Evolutionary conservation across 495 filamentous ascomycete species (phyloP).

Genomic region (Xylaria acuta): DNA sequence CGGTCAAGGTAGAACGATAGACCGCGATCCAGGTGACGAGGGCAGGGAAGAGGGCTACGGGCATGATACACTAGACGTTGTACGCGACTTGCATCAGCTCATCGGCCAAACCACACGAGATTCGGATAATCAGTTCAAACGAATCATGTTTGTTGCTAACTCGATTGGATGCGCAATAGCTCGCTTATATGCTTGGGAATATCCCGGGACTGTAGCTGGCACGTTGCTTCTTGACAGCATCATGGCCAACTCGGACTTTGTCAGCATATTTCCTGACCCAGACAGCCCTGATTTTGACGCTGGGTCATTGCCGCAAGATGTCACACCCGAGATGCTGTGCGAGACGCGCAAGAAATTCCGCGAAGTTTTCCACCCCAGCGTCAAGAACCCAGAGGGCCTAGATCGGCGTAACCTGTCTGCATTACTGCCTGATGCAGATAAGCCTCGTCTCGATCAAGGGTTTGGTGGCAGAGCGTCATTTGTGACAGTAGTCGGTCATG

Average conservation of each 20-base stretch:
- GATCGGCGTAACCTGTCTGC: constrained; percentile 55
- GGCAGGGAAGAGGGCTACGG: constrained; percentile 51
- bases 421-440: constrained; percentile 59
- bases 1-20: constrained; percentile 63
- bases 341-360: constrained; percentile 49
- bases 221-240: constrained; percentile 67
- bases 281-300: constrained; percentile 56
- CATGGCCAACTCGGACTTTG: constrained; percentile 66
- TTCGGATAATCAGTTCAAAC: constrained; percentile 15
- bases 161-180: constrained; percentile 66
- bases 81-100: constrained; percentile 60
- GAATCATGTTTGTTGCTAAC: constrained; percentile 60
- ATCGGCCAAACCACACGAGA: constrained; percentile 46
- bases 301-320: constrained; percentile 46
- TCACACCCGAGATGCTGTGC: constrained; percentile 54
- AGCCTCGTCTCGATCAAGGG: constrained; percentile 53
- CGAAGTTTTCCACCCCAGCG: constrained; percentile 58
- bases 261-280: constrained; percentile 65
- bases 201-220: constrained; percentile 53
- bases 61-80: constrained; percentile 57
- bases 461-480: constrained; percentile 45
- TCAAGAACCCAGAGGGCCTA: constrained; percentile 62
- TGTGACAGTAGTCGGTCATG: constrained; percentile 66
- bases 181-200: constrained; percentile 59
- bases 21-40: constrained; percentile 60